Evolutionary conservation across 805 yeast genomes (phyloP).

Genomic region (Jamesozyma lodderae): DNA sequence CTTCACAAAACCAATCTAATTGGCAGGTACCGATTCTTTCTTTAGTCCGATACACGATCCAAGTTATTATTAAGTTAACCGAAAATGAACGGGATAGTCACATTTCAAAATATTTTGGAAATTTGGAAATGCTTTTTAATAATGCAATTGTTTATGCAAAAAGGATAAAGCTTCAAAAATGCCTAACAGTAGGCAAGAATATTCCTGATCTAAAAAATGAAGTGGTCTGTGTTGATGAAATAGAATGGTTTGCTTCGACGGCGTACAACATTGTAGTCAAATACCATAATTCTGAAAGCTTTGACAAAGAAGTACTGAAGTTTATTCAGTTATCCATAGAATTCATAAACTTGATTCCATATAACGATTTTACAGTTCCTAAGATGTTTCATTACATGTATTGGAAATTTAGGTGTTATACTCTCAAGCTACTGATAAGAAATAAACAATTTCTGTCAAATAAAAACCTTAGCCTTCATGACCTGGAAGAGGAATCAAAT

Average conservation of each 20-base stretch:
- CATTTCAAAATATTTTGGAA: conserved; percentile 1
- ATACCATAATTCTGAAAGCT: conserved; percentile 13
- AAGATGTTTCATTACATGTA: conserved; percentile 19
- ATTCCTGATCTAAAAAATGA: neutral
- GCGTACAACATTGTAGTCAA: conserved; percentile 28
- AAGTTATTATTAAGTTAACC: conserved; percentile 24
- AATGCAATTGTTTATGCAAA: conserved; percentile 8
- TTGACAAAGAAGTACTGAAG: conserved; percentile 8
- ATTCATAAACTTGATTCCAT: conserved; percentile 15
- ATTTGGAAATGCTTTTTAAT: conserved; percentile 5
- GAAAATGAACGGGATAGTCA: conserved; percentile 8
- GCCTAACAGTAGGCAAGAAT: neutral
- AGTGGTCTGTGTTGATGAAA: conserved; percentile 25
- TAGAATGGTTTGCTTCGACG: conserved; percentile 35
- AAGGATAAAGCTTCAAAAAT: conserved; percentile 11
- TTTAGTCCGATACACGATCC: conserved; percentile 27
- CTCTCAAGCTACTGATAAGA: neutral
- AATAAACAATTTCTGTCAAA: neutral
- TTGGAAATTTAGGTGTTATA: conserved; percentile 20
- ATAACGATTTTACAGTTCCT: conserved; percentile 14
- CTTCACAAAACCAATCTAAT: neutral
- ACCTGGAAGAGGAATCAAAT: neutral
- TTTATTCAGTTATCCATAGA: conserved; percentile 17
- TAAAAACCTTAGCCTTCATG: neutral
- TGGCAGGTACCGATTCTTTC: conserved; percentile 20